Conservation (phyloP, 2,329 filamentous ascomycete species). For the Cladophialophora carrionii region DNA sequence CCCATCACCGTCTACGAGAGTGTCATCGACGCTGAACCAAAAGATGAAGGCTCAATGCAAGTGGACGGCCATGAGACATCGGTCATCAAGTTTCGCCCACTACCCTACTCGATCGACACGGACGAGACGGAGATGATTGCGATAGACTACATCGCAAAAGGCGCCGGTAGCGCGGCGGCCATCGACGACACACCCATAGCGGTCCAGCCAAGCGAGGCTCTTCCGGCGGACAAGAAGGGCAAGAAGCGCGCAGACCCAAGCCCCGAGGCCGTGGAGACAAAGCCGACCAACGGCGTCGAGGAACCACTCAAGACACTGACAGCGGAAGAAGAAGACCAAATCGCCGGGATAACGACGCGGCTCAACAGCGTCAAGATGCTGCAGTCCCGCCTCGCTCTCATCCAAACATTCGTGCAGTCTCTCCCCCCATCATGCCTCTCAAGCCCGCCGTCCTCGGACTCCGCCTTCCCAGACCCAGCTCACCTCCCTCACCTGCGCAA, state of each 20-base stretch:
- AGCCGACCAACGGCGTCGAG: constrained; percentile 27
- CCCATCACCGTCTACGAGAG: constrained; percentile 92
- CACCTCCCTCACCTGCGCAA: constrained; percentile 79
- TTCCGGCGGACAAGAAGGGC: constrained; percentile 40
- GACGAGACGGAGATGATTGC: constrained; percentile 98
- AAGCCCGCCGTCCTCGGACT: constrained; percentile 27
- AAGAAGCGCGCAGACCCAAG: constrained; percentile 44
- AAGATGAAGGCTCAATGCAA: constrained; percentile 61
- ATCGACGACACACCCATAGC: constrained; percentile 41
- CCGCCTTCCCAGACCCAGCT: constrained; percentile 41
- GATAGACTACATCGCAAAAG: constrained; percentile 87
- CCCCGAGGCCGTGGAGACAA: constrained; percentile 42
- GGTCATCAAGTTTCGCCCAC: constrained; percentile 75
- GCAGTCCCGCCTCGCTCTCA: constrained; percentile 71
- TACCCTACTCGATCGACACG: constrained; percentile 87
- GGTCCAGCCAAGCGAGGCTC: constrained; percentile 25
- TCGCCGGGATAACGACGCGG: constrained; percentile 76
- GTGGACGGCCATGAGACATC: constrained; percentile 67
- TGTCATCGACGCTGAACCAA: constrained; percentile 70
- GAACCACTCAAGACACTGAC: constrained; percentile 46
- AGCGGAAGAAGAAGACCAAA: constrained; percentile 67
- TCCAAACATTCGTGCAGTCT: constrained; percentile 74
- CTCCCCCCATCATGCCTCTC: constrained; percentile 69
- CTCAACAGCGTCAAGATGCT: constrained; percentile 94
- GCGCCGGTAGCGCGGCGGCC: constrained; percentile 75